Evolutionary conservation across 2,329 filamentous ascomycete species (phyloP).

Genomic region (Purpureocillium takamizusanense): DNA sequence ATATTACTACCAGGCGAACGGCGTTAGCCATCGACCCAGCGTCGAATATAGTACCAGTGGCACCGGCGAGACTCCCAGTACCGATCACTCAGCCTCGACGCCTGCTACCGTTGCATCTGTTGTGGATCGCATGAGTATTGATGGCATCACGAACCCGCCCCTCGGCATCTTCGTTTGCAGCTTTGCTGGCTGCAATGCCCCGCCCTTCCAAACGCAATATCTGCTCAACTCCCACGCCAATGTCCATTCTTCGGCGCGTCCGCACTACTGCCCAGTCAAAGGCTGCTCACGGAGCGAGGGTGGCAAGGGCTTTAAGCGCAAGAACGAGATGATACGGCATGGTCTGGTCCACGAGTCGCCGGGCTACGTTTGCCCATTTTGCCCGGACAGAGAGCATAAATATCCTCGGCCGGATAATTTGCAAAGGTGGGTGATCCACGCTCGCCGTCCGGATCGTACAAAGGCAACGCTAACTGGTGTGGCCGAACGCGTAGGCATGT

Average conservation of each 20-base stretch:
- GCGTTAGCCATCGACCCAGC: slow-evolving; percentile 23
- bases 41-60: slow-evolving; percentile 34
- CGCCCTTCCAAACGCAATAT: slow-evolving; percentile 69
- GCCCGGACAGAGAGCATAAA: slow-evolving; percentile 84
- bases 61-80: slow-evolving; percentile 36
- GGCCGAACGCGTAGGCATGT: slow-evolving; percentile 58
- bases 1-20: slow-evolving; percentile 24
- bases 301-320: slow-evolving; percentile 62
- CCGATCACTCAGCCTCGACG: slow-evolving; percentile 33
- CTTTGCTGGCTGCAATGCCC: slow-evolving; percentile 55
- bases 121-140: slow-evolving; percentile 48
- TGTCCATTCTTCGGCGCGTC: slow-evolving; percentile 56
- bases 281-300: slow-evolving; percentile 54
- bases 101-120: slow-evolving; percentile 29
- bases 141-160: slow-evolving; percentile 44
- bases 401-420: slow-evolving; percentile 94
- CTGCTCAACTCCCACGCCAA: slow-evolving; percentile 73
- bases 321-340: slow-evolving; percentile 66
- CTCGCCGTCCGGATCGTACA: neutral
- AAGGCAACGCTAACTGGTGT: slow-evolving; percentile 7
- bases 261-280: slow-evolving; percentile 56
- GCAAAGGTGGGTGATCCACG: slow-evolving; percentile 59
- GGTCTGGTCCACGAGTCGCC: slow-evolving; percentile 90
- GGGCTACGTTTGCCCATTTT: slow-evolving; percentile 94
- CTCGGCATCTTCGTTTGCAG: slow-evolving; percentile 49